Evolutionary conservation across 306 rosid species (phyloP).

Genomic region (Cicer judaicum): DNA sequence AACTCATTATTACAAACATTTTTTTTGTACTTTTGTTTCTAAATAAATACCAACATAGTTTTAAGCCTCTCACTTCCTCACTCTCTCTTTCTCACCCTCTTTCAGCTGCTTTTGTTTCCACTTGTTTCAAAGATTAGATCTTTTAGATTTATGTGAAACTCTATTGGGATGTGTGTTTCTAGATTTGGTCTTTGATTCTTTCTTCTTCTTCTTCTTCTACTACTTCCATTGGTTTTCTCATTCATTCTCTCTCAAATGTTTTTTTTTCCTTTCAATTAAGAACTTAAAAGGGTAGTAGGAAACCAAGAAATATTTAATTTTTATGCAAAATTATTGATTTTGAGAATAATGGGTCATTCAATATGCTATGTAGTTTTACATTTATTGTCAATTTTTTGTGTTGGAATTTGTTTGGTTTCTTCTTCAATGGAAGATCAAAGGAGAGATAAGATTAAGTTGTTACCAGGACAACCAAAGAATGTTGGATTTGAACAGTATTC

Average conservation of each 20-base stretch:
- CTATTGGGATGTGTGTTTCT: constrained; percentile 42
- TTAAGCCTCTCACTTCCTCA: constrained; percentile 14
- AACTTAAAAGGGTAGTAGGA: constrained; percentile 17
- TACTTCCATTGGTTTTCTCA: constrained; percentile 7
- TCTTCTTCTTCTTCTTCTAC: background rate
- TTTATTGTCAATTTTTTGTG: constrained; percentile 50
- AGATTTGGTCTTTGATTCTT: constrained; percentile 31
- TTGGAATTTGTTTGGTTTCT: constrained; percentile 53
- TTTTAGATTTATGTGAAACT: constrained; percentile 19
- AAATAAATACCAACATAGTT: constrained; percentile 38
- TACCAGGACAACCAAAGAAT: constrained; percentile 85
- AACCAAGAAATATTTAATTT: constrained; percentile 32
- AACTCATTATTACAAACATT: constrained; percentile 46
- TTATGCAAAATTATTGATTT: constrained; percentile 9
- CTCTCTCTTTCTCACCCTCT: constrained; percentile 14
- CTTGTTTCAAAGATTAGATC: constrained; percentile 39
- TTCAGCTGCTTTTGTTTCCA: background rate
- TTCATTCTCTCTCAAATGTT: constrained; percentile 19
- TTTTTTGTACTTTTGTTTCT: constrained; percentile 29
- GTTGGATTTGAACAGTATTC: constrained; percentile 86
- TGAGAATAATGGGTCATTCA: constrained; percentile 56
- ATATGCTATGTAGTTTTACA: constrained; percentile 47
- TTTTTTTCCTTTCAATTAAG: constrained; percentile 2
- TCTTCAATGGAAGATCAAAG: constrained; percentile 63
- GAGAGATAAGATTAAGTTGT: constrained; percentile 64